Base-by-base conservation (phyloP, 768 basidiomycete species). In the Auricularia sp. region DNA sequence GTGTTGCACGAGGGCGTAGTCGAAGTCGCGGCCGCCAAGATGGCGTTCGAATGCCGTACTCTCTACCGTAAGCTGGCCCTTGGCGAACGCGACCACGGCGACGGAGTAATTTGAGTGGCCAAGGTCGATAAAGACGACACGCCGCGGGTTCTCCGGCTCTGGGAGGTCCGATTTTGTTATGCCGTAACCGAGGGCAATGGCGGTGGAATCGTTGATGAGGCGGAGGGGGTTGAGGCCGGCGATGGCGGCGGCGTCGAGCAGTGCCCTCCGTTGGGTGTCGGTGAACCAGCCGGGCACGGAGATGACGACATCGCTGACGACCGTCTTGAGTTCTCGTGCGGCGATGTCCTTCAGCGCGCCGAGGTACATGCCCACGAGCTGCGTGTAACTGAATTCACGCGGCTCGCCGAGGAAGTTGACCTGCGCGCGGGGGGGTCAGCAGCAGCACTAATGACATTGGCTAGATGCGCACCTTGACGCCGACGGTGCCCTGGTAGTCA, bases 111-210 rank as follows among this genome's bases (percentile, higher is more conserved):
- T 85, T 5, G 93, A 91, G 81, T 98, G 97, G 61, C 97, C 97
- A 65, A 95, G 85, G 71, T 99, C 97, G 71, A 98, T 85, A 72
- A 99, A 98, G 67, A 88, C 90, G 75, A 99, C 87, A 74, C 97
- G 83, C 39, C 88, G 84, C 0, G 95, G 88, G 68, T 78, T 80
- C 67, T 95, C 93, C 14, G 88, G 86, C 42, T 76, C 76, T 23
- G 97, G 97, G 54, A 99, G 87, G 75, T 99, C 97, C 34, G 90
- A 86, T 78, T 99, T 99, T 68, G 96, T 99, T 82, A 98, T 98
- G 69, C 97, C 97, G 78, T 96, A 99, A 62, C 92, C 93, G 74
- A 99, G 88, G 47, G 97, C 97, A 64, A 88, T 84, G 62, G 96
- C 97, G 67, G 96, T 98, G 64, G 89, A 87, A 75, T 98, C 97